Percentiles rank a stretch among this genome's conserved stretches.
phyloP scores from a whole-genome alignment of 139 green algal genomes.

The Zygnema cylindricum region DNA sequence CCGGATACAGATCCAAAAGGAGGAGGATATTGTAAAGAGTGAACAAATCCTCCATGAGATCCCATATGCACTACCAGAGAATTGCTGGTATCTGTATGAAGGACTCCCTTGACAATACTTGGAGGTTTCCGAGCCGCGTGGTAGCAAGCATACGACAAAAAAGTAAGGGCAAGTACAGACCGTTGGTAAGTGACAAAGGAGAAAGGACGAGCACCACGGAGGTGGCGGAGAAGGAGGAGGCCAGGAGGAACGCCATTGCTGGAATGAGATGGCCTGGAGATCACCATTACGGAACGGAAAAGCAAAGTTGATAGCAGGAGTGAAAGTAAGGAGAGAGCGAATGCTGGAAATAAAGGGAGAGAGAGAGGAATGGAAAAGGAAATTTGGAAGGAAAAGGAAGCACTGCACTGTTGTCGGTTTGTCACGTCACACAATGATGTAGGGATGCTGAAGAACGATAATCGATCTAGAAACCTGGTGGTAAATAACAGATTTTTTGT shows the following conservation, averaged over 20 bases:
- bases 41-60: neutral
- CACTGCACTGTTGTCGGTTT: neutral
- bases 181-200: conserved; percentile 47
- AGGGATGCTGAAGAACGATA: neutral
- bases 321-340: neutral
- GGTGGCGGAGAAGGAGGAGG: neutral
- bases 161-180: conserved; percentile 85
- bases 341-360: neutral
- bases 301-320: neutral
- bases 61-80: too few species aligned
- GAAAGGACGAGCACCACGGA: neutral
- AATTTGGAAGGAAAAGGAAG: neutral
- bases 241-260: neutral
- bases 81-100: conserved; percentile 40
- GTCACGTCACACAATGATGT: neutral
- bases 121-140: conserved; percentile 89
- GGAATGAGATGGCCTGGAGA: neutral
- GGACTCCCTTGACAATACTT: conserved; percentile 85
- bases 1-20: too few species aligned
- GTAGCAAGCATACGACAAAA: conserved; percentile 88
- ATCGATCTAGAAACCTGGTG: too few species aligned
- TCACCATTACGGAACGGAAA: neutral
- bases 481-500: too few species aligned
- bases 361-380: neutral
- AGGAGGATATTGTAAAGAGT: neutral